These are phyloP conservation scores for Viola pubescens DNA, from an alignment of 441 rosid genomes.

Conservation along the genomic window DNA sequence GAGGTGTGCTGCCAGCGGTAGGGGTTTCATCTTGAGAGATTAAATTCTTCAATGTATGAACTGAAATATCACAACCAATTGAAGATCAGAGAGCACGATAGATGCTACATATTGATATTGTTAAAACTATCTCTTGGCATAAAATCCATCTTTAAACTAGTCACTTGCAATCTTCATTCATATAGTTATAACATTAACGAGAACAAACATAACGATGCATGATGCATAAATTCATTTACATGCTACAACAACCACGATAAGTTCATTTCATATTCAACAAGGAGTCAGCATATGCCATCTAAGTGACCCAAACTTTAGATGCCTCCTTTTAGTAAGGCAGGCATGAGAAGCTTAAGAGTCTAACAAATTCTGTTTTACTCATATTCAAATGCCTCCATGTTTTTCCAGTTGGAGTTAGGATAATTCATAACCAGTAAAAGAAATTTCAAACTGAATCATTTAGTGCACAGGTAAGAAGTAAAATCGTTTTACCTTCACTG, in stretches of 20 bases:
- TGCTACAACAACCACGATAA: too few relatives aligned
- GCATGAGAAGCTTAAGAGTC: not conserved
- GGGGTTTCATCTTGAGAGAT: constrained; percentile 82
- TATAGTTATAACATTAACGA: not conserved
- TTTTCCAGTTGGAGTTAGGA: not conserved
- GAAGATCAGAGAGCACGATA: constrained; percentile 4
- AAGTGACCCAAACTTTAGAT: too few relatives aligned
- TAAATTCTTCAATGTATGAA: constrained; percentile 72
- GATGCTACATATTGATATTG: not conserved
- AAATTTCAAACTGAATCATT: constrained; percentile 7
- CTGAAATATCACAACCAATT: constrained; percentile 34
- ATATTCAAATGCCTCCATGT: not conserved
- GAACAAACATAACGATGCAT: not conserved
- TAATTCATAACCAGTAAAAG: not conserved
- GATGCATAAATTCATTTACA: not conserved
- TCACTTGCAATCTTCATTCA: not conserved
- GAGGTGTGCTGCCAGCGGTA: constrained; percentile 40
- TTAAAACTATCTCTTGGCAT: not conserved
- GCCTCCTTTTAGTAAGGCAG: not conserved
- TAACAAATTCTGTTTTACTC: not conserved
- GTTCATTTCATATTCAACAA: too few relatives aligned
- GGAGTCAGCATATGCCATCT: too few relatives aligned
- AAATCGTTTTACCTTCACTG: constrained; percentile 54
- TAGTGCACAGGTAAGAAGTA: constrained; percentile 12
- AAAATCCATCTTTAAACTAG: not conserved